Evolutionary conservation across 108 stramenopile genomes (phyloP).

Genomic region (Stephanodiscus minutulus): DNA sequence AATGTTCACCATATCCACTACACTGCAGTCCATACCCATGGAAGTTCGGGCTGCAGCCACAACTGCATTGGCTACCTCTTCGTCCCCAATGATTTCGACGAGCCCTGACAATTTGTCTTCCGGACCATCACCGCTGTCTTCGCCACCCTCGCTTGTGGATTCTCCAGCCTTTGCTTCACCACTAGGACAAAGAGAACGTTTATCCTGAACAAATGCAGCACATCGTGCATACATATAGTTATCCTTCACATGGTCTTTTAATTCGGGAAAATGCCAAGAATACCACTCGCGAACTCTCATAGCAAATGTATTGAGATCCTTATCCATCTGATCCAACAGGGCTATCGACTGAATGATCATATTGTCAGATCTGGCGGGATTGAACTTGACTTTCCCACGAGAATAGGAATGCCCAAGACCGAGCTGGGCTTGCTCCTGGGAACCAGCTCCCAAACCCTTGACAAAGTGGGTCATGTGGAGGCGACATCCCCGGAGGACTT

Average conservation of each 20-base stretch:
- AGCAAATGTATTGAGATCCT: constrained; percentile 99
- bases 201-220: constrained; percentile 89
- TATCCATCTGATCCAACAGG: constrained; percentile 99
- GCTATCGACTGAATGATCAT: constrained; percentile 99
- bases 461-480: constrained; percentile 91
- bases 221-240: constrained; percentile 96
- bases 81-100: constrained; percentile 87
- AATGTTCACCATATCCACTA: constrained; percentile 97
- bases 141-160: constrained; percentile 46
- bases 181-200: constrained; percentile 55
- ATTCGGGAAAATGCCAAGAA: constrained; percentile 99
- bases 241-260: constrained; percentile 95
- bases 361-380: constrained; percentile 97
- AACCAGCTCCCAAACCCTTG: constrained; percentile 91
- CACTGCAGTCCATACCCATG: constrained; percentile 99
- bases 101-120: constrained; percentile 81
- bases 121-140: constrained; percentile 29
- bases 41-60: constrained; percentile 90
- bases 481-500: constrained; percentile 92
- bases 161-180: constrained; percentile 49
- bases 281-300: constrained; percentile 99
- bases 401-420: constrained; percentile 99
- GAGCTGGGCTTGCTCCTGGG: constrained; percentile 95
- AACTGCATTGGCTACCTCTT: constrained; percentile 91
- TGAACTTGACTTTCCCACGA: constrained; percentile 99